Evolutionary conservation across 2,329 filamentous ascomycete species (phyloP), one percentile per base, ranked within the genome.

Genomic region (Penicillium sp.): DNA sequence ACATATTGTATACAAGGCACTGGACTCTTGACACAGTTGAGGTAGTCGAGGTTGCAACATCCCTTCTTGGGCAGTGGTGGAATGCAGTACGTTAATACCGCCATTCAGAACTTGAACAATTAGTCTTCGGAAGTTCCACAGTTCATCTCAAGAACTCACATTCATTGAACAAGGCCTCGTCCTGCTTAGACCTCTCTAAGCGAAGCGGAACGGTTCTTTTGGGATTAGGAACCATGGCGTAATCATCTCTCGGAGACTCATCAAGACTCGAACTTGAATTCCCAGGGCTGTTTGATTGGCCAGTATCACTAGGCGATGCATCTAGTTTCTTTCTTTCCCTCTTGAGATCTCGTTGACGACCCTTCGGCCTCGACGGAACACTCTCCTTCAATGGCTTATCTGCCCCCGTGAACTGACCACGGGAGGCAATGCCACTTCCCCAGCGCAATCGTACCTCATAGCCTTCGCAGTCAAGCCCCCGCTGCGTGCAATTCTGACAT

Each of bases 341-440:
- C 29, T 47, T 60, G 35, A 65, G 54, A 59, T 72, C 70, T 19
- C 70, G 60, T 39, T 57, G 61, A 42, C 69, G 59, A 1, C 70
- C 69, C 44, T 63, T 70, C 1, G 50, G 60, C 42, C 68, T 64
- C 7, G 57, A 29, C 3, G 68, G 65, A 3, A 68, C 57, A 47
- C 61, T 63, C n/a, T 61, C 52, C 14, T 66, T 57, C 4, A 69
- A 29, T 3, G 70, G 70, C 50, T 65, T 67, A 49, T 64, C 64
- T 7, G 70, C 70, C 7, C 70, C 70, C 1, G 65, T 68, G 56
- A 69, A 71, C 3, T 57, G 62, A 6, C 71, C 71, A 21, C 71
- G 68, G 43, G 70, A 73, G 1, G 71, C 71, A 58, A 73, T 67
- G 0, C 70, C 70, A 24, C 60, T 56, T 3, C 66, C 68, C 70